Base-by-base conservation (phyloP, 2,329 filamentous ascomycete genomes). In the Clonostachys solani region DNA sequence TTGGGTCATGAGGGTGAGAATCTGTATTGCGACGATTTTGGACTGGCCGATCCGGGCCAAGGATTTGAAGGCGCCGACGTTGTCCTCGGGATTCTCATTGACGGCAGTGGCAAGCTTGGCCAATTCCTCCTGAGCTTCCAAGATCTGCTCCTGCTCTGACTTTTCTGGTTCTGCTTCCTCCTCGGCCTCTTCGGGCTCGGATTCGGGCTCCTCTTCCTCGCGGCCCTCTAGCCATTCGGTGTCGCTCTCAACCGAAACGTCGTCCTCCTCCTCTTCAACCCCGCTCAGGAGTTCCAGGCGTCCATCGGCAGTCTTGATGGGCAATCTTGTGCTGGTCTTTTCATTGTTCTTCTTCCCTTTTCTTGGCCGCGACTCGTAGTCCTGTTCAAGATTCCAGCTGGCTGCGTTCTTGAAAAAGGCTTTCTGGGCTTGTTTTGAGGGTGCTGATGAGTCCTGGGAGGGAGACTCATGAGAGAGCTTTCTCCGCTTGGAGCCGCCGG, bases 31-130 rank as follows among this genome's bases (percentile, higher is more conserved):
- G 13, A 80, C 66, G 52, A 92, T 83, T 13, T 75, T 74, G 8
- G 86, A 86, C 47, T 84, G 75, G 17, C 86, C 85, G 55, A 95
- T 81, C 57, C 87, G 81, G 33, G 84, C 85, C 57, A 97, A 72
- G 5, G 81, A 80, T 64, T 89, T 92, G 72, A 97, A 86, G 17
- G 84, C 81, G 40, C 83, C 83, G 38, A 86, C 80, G 63, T 99
- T 84, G 62, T 96, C 92, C 63, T 99, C 95, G 0, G 94, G 94
- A 51, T 94, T 86, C 64, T 97, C 92, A 58, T 94, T 96, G 59
- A 99, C 78, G 45, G 85, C 71, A 43, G 79, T 77, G 4, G 92
- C 94, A 50, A 95, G 80, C 57, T 86, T 85, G 17, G 94, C 92
- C 48, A 99, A 72, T 60, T 97, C 92, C 62, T 97, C 94, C 65